These are phyloP conservation scores for Plantago lanceolata DNA, from an alignment of 305 asterid species.

Conservation along the genomic window DNA sequence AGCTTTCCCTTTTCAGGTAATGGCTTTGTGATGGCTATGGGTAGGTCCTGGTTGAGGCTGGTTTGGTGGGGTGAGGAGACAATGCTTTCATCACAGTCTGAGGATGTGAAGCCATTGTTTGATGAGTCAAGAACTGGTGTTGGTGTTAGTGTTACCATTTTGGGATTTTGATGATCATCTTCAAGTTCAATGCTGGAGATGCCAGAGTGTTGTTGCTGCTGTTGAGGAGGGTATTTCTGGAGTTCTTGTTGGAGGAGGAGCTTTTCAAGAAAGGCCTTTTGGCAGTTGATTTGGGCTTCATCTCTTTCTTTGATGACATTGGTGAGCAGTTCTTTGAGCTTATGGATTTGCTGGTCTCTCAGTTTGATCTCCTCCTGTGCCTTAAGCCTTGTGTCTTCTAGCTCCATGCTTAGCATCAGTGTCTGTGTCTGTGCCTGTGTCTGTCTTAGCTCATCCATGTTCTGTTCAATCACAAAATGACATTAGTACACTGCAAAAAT, in stretches of 20 bases:
- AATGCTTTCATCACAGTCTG: slow-evolving; percentile 84
- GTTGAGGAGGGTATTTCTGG: neutral
- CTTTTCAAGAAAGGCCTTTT: slow-evolving; percentile 30
- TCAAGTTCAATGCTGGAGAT: slow-evolving; percentile 64
- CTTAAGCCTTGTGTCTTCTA: slow-evolving; percentile 35
- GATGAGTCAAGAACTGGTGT: slow-evolving; percentile 32
- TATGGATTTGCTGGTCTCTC: slow-evolving; percentile 43
- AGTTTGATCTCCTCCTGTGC: slow-evolving; percentile 42
- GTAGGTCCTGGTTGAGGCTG: slow-evolving; percentile 29
- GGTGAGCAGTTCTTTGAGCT: slow-evolving; percentile 37
- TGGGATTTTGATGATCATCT: no score
- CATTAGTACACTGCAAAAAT: neutral
- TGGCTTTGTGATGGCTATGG: slow-evolving; percentile 33
- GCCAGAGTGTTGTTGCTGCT: slow-evolving; percentile 40
- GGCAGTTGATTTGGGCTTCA: slow-evolving; percentile 40
- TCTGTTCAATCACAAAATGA: slow-evolving; percentile 35
- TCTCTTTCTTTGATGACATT: slow-evolving; percentile 37
- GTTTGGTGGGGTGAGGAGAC: slow-evolving; percentile 56
- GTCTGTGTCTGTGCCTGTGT: no score
- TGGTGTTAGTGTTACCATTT: slow-evolving; percentile 35
- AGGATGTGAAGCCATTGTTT: slow-evolving; percentile 36
- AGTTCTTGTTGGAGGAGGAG: slow-evolving; percentile 39
- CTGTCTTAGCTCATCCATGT: slow-evolving; percentile 51
- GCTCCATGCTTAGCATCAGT: slow-evolving; percentile 40
- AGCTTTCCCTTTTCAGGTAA: slow-evolving; percentile 71